Conservation (phyloP, 2,329 filamentous ascomycete genomes). For the Exophiala calicioides region DNA sequence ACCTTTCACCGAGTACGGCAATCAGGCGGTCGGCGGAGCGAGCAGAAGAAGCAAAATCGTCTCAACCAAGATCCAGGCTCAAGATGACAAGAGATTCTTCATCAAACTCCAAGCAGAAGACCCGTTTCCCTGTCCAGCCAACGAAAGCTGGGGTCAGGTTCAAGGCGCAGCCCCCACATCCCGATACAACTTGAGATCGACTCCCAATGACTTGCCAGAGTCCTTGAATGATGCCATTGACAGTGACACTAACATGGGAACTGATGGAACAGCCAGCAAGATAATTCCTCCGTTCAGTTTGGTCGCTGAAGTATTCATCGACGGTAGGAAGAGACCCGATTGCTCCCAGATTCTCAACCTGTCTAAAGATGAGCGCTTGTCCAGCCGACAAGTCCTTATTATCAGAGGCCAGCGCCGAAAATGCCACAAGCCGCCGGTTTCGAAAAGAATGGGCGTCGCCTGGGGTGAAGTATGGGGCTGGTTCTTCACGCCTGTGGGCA, state of each 20-base stretch:
- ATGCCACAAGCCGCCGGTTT: constrained; percentile 1
- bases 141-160: neutral
- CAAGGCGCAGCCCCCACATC: neutral
- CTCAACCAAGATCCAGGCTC: constrained; percentile 10
- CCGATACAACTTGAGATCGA: constrained; percentile 11
- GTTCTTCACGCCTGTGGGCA: constrained; percentile 17
- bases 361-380: too few species aligned
- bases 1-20: constrained; percentile 19
- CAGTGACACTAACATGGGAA: neutral
- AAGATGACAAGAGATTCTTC: constrained; percentile 12
- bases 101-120: constrained; percentile 14
- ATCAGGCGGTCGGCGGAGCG: constrained; percentile 7
- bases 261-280: neutral
- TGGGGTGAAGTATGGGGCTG: constrained; percentile 4
- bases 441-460: neutral
- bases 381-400: neutral
- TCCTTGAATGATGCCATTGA: neutral
- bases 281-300: constrained; percentile 5
- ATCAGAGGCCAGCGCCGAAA: neutral
- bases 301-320: constrained; percentile 16
- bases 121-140: constrained; percentile 5
- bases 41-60: neutral
- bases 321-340: constrained; percentile 16
- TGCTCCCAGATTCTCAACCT: constrained; percentile 1
- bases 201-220: neutral